Base-by-base conservation (phyloP, 768 basidiomycete species). In the Leccinum subgranulosum region DNA sequence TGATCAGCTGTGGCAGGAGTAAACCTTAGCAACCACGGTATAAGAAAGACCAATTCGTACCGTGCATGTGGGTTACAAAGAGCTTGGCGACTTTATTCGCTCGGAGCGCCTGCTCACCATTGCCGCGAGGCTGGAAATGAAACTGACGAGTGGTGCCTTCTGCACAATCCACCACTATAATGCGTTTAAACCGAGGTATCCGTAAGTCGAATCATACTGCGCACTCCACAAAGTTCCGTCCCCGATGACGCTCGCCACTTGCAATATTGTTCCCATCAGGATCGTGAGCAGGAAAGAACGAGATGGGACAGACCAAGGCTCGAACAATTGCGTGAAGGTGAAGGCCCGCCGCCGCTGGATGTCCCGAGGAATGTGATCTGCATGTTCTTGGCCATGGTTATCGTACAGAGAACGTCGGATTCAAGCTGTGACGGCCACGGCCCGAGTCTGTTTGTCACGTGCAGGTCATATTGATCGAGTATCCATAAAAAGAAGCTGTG, bases 41-140 rank as follows among this genome's bases (percentile, higher is more conserved):
- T 8, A 31, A 43, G 15, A 43, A 43, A 29, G 15, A 3, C 8
- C 8, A 14, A 12, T 39, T n/a, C 33, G 61, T 15, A 86, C 92
- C 83, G 65, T 94, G 92, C 83, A 92, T 85, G 64, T 93, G 92
- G 2, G 92, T 93, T 52, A 94, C 77, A 69, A 94, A 92, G 46
- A 94, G 80, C 65, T 87, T 90, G 3, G 73, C 72, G 28, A 93
- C 76, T 56, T 74, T 81, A 34, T 68, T 76, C 17, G 78, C 65
- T 64, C 76, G 79, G 55, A 84, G 64, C 50, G 64, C 41, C 65
- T 63, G 49, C 60, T 70, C 54, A 43, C 60, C 60, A 63, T 64
- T 58, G 31, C 63, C 54, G 49, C 60, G 64, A n/a, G 84, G 83
- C 57, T 88, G 85, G 5, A 74, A 71, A 17, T 75, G 72, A 60